phyloP scores from a whole-genome alignment of 495 filamentous ascomycete genomes.

The Penicillium pulvis region DNA sequence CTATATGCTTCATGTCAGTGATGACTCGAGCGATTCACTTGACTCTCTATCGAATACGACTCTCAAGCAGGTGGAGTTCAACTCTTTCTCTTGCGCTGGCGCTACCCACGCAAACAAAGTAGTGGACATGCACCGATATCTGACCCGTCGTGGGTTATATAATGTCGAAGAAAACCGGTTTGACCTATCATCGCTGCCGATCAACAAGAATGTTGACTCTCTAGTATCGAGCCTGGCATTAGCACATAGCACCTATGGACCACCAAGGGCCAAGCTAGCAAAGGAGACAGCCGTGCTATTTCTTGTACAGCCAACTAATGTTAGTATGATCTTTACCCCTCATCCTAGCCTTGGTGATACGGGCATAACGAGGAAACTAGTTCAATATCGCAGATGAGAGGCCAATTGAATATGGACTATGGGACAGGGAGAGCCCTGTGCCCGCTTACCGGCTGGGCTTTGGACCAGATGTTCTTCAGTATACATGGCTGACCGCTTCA shows the following conservation, averaged over 20 bases:
- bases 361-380: not conserved
- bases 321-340: not conserved
- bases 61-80: slow-evolving; percentile 90
- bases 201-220: slow-evolving; percentile 59
- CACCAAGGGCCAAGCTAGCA: slow-evolving; percentile 30
- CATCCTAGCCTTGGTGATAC: not conserved
- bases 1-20: slow-evolving; percentile 74
- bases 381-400: slow-evolving; percentile 85
- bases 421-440: slow-evolving; percentile 54
- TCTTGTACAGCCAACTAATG: slow-evolving; percentile 73
- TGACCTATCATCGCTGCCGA: slow-evolving; percentile 52
- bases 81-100: slow-evolving; percentile 85
- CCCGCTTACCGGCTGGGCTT: slow-evolving; percentile 61
- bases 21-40: not conserved
- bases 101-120: slow-evolving; percentile 62
- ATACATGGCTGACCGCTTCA: slow-evolving; percentile 59
- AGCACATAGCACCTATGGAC: slow-evolving; percentile 68
- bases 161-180: slow-evolving; percentile 11
- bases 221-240: slow-evolving; percentile 64
- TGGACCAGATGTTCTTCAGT: slow-evolving; percentile 54
- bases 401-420: slow-evolving; percentile 43
- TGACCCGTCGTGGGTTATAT: slow-evolving; percentile 29
- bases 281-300: slow-evolving; percentile 62
- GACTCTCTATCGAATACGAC: slow-evolving; percentile 19
- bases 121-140: slow-evolving; percentile 62